Conservation (phyloP, 1,284 basidiomycete species). For the Apiotrichum brassicae region DNA sequence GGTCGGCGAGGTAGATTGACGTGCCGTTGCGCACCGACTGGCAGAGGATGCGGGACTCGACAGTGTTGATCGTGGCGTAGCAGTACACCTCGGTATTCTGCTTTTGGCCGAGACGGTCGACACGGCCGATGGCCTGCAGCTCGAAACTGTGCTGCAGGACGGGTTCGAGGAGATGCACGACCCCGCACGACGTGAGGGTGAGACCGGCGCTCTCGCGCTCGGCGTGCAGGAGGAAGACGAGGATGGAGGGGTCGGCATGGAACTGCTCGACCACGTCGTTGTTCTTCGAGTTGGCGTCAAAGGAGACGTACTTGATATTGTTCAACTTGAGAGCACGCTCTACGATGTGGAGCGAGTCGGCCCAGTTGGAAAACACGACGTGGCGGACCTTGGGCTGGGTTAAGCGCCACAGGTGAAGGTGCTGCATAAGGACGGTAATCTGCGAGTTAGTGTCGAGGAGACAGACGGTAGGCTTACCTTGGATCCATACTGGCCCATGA, state of each 20-base stretch:
- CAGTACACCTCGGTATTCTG: constrained; percentile 44
- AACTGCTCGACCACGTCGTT: constrained; percentile 41
- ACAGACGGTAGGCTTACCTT: constrained; percentile 29
- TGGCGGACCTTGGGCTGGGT: constrained; percentile 32
- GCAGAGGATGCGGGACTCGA: constrained; percentile 41
- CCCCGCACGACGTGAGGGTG: constrained; percentile 42
- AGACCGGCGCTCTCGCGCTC: constrained; percentile 44
- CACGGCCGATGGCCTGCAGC: constrained; percentile 35
- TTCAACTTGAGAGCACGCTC: constrained; percentile 37
- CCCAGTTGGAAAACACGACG: constrained; percentile 46
- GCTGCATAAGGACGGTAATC: constrained; percentile 45
- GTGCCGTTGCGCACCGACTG: constrained; percentile 43
- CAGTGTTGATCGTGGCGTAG: constrained; percentile 43
- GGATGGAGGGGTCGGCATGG: constrained; percentile 33
- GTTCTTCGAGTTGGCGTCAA: constrained; percentile 25
- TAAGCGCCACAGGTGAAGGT: constrained; percentile 29
- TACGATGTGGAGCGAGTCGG: constrained; percentile 41
- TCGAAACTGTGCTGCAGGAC: constrained; percentile 46
- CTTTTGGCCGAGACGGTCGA: constrained; percentile 32
- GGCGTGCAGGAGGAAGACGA: constrained; percentile 45
- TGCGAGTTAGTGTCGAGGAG: constrained; percentile 8
- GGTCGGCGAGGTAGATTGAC: constrained; percentile 39
- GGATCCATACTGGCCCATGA: constrained; percentile 43
- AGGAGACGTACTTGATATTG: constrained; percentile 32
- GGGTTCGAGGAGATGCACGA: constrained; percentile 46